Evolutionary conservation across 139 green algal genomes (phyloP), one percentile per base, ranked within the genome.

Genomic region (Edaphochlamys debaryana): DNA sequence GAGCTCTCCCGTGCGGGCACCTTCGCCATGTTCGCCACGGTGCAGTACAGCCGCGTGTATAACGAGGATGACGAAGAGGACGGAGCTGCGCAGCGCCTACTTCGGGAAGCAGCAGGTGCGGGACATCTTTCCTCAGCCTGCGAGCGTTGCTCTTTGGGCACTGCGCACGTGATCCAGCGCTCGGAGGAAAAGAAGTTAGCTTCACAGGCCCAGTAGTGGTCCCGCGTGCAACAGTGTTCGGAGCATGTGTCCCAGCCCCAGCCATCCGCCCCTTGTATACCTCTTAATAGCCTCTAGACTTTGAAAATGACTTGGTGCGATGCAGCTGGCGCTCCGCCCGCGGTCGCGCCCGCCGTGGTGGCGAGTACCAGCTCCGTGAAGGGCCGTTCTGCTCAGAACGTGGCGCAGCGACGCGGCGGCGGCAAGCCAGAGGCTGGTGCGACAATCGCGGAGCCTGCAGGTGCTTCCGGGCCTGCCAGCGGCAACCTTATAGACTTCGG

Each of bases 401-500:
- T 6, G 23, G 25, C n/a, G 17, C 56, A 63, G 56, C 56, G 25
- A 6, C 56, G 56, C 56, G 25, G 25, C 19, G 56, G 23, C 56
- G 56, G 17, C 56, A 23, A 2, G 50, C 50, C 50, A 58, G 50
- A 19, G 50, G 50, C 50, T 58, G 50, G 50, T 22, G 23, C 50
- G 50, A n/a, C n/a, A n/a, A n/a, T n/a, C n/a, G n/a, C n/a, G n/a
- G n/a, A n/a, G n/a, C n/a, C n/a, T n/a, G n/a, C n/a, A n/a, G n/a
- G n/a, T n/a, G n/a, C n/a, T n/a, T n/a, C n/a, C n/a, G n/a, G n/a
- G n/a, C n/a, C n/a, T 27, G 6, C 17, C 56, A 56, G 29, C 37
- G 58, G 32, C 37, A 71, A 81, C 40, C 75, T 81, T 0, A 81
- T 81, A 22, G 60, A 81, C 60, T 37, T 81, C 2, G 75, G 75